phyloP scores from a whole-genome alignment of 805 yeast species.

The Zygotorulaspora danielsina region DNA sequence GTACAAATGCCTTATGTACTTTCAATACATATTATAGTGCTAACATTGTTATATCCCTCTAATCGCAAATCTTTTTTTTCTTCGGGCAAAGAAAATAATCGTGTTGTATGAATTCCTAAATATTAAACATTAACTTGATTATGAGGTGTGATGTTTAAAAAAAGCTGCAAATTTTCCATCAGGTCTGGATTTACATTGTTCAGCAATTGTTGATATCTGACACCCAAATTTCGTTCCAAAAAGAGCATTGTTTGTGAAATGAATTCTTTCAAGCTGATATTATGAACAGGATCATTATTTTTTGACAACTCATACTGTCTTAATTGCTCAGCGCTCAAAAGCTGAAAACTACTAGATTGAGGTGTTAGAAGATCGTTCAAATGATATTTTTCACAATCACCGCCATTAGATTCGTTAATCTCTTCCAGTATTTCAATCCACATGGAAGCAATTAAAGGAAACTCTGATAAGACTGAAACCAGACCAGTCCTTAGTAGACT shows the following conservation, averaged over 20 bases:
- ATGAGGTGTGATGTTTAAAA: conserved; percentile 19
- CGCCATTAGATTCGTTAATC: conserved; percentile 54
- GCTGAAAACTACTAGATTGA: conserved; percentile 28
- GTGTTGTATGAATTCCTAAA: no score
- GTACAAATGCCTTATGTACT: no score
- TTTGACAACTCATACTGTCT: conserved; percentile 40
- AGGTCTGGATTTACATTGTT: conserved; percentile 21
- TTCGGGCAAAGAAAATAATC: no score
- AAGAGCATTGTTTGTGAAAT: conserved; percentile 36
- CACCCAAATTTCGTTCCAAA: conserved; percentile 28
- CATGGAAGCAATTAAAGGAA: conserved; percentile 36
- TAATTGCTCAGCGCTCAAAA: conserved; percentile 40
- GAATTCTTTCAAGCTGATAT: conserved; percentile 45
- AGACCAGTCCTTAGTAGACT: conserved; percentile 43
- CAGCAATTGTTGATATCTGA: conserved; percentile 24
- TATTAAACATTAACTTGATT: no score
- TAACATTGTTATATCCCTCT: no score
- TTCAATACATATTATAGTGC: no score
- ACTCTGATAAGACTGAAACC: conserved; percentile 29
- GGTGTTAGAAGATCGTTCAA: conserved; percentile 38
- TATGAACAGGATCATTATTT: conserved; percentile 49
- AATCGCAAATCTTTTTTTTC: no score
- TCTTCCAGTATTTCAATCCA: conserved; percentile 67
- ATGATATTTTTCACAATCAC: conserved; percentile 55
- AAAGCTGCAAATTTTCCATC: conserved; percentile 29